Base-by-base conservation (phyloP, 202 grass and related monocot genomes). In the Musa balbisiana region DNA sequence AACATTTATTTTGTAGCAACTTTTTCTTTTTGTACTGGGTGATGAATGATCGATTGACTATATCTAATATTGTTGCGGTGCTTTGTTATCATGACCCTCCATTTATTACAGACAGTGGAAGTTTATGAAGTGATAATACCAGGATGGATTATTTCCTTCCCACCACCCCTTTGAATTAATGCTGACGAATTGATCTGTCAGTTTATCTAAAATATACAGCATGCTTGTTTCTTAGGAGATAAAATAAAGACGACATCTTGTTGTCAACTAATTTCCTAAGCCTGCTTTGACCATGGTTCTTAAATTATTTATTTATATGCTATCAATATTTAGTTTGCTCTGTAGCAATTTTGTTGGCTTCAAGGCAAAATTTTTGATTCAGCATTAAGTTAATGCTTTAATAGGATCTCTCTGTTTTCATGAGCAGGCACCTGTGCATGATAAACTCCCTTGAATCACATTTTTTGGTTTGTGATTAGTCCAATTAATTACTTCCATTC, bases 1-100 rank as follows among this genome's bases (percentile, higher is more conserved):
- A 62, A 65, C 65, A 80, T 74, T 19, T 63, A 43, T 49, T 17
- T 52, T 71, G 52, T 26, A 56, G 67, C 33, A 51, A 20, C 60
- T 14, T 66, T 49, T 52, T 65, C 8, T 19, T 51, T 65, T 49
- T 26, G n/a, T 55, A 24, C 22, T 1, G 1, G 29, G 10, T 20
- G 9, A n/a, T 10, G 1, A 20, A 33, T 69, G 16, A 43, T 43
- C 4, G 33, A 43, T 43, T 50, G 23, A 10, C 17, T 69, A 50
- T 69, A 49, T 6, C 10, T 8, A 50, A 69, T 50, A 69, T 14
- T 50, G 5, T 50, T 5, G 12, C 20, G 67, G 33, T 50, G 2
- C 8, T n/a, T 50, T 69, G 49, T n/a, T 50, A 49, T n/a, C 62
- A 64, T 23, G 62, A 24, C 21, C 4, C 22, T 14, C 13, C 26